Evolutionary conservation across 2,329 filamentous ascomycete genomes (phyloP), one percentile per base, ranked within the genome.

Genomic region (Aspergillus pseudoglaucus): DNA sequence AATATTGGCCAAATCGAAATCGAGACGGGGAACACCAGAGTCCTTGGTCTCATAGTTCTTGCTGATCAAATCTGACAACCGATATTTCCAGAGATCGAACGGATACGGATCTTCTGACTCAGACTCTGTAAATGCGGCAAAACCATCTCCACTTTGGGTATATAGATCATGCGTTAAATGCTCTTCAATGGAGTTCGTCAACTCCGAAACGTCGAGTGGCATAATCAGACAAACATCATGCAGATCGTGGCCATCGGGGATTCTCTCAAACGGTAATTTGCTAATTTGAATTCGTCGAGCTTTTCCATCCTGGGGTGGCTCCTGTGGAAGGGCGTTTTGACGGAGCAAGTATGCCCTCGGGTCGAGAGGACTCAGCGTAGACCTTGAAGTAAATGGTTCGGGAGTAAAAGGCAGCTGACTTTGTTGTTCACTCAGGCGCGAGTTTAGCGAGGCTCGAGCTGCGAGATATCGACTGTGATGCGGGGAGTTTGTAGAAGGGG

Each of bases 391-490:
- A n/a, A n/a, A 6, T 5, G 33, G 20, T n/a, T 37, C 9, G 5
- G 38, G 17, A 40, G 27, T 15, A 30, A 17, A 35, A 22, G 4
- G n/a, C 6, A 7, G 15, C 27, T 44, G 41, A 4, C 35, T 35
- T 30, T 18, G 20, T 6, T 8, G 27, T 18, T 17, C 25, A 3
- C 25, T 30, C 9, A 30, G 22, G 9, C 46, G 23, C 8, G 56
- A 40, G 20, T 44, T 48, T 30, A 64, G 48, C 5, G 57, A 52
- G n/a, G 60, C 59, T 44, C 59, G 53, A 5, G 63, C 65, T 42
- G 60, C 60, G 6, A 63, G 56, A 47, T 63, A 67, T 44, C 63
- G 57, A 44, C 56, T 67, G 5, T 56, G 49, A 53, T 67, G 63
- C 5, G 61, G 60, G 2, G 60, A 64, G 7, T 52, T 52, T 3